Conservation (phyloP, 2,329 filamentous ascomycete species). For the Phialocephala sp. region DNA sequence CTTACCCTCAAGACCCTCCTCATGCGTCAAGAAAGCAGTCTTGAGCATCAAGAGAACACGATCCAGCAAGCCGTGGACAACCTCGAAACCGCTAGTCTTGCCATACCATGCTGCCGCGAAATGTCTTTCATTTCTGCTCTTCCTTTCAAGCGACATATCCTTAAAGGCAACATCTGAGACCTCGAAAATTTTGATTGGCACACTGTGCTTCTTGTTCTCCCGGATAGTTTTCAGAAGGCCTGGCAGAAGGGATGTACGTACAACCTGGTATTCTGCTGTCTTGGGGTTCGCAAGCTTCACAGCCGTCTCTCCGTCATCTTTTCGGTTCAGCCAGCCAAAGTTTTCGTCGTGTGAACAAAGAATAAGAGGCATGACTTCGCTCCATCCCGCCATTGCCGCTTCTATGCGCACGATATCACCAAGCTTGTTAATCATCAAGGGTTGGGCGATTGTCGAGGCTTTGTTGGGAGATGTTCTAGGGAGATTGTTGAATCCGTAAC, state of each 20-base stretch:
- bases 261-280: slow-evolving; percentile 90
- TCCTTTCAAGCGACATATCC: slow-evolving; percentile 79
- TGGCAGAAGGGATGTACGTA: slow-evolving; percentile 83
- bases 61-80: slow-evolving; percentile 93
- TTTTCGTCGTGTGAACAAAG: slow-evolving; percentile 98
- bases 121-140: slow-evolving; percentile 89
- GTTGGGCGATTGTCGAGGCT: slow-evolving; percentile 83
- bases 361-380: slow-evolving; percentile 93
- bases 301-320: slow-evolving; percentile 82
- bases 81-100: slow-evolving; percentile 92
- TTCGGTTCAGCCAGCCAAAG: slow-evolving; percentile 91
- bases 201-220: slow-evolving; percentile 87
- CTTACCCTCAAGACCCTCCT: slow-evolving; percentile 66
- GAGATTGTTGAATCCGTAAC: slow-evolving; percentile 96
- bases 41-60: slow-evolving; percentile 91
- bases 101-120: slow-evolving; percentile 97
- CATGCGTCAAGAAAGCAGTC: slow-evolving; percentile 77
- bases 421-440: slow-evolving; percentile 92
- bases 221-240: slow-evolving; percentile 91
- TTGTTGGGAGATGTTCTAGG: slow-evolving; percentile 87
- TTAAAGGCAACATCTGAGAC: slow-evolving; percentile 92
- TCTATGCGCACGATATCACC: slow-evolving; percentile 89
- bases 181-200: slow-evolving; percentile 94
- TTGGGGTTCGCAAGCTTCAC: slow-evolving; percentile 91
- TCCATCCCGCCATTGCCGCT: slow-evolving; percentile 93